Evolutionary conservation across 2,329 filamentous ascomycete genomes (phyloP), one percentile per base, ranked within the genome.

Genomic region (Fusarium circinatum): DNA sequence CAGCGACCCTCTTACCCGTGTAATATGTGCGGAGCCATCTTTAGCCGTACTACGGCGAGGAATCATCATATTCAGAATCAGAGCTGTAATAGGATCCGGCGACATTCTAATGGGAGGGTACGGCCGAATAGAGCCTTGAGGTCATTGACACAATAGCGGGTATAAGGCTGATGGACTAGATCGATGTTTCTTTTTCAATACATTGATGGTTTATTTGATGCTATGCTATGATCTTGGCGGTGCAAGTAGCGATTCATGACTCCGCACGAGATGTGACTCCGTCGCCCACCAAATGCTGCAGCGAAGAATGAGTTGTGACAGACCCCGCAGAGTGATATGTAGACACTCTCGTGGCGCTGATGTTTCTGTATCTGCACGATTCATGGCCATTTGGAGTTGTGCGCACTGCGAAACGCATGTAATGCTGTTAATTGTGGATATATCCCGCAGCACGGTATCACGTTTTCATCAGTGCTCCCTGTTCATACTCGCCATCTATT

Each of bases 61-160:
- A 62, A 62, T 34, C 51, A 56, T 14, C 59, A 62, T 3, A 56
- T 62, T 44, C 49, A 44, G 59, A 62, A 56, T 4, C 38, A 56
- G 30, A 62, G 49, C 17, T 62, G 59, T 20, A 62, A 62, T n/a
- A 57, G 59, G 1, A 62, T 62, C 5, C 26, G 59, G 20, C 30
- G 49, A 10, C 51, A 62, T 28, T 62, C 59, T 12, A 62, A 62
- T 26, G 59, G 59, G 24, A 59, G 56, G 18, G 41, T 51, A 9
- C 42, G 56, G 9, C 42, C 44, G 12, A 59, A 34, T 18, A 51
- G 32, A 18, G 24, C 34, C 4, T 36, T 59, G 42, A 30, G 42
- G 42, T 59, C 44, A 2, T 17, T 36, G 24, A 49, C 56, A 11
- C 32, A 48, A 59, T 59, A 56, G 11, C 8, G 15, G 8, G 4